These are phyloP conservation scores for Penicillium sp. DNA, from an alignment of 2,329 filamentous ascomycete species.

Conservation along the genomic window DNA sequence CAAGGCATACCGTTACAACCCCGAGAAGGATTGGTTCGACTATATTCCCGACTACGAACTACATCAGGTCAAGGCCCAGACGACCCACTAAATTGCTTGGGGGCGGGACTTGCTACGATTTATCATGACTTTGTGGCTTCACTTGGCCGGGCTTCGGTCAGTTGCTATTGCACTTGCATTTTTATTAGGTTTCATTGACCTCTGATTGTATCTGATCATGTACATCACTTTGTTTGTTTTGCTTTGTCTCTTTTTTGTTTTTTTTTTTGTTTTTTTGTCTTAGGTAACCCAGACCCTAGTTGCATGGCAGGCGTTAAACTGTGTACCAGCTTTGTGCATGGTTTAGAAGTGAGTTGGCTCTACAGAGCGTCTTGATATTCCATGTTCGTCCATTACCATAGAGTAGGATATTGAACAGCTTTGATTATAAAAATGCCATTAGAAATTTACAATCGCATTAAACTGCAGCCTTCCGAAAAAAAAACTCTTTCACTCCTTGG, in stretches of 20 bases:
- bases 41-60: conserved; percentile 82
- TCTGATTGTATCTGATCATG: background rate
- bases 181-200: conserved; percentile 3
- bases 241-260: background rate
- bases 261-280: background rate
- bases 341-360: background rate
- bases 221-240: background rate
- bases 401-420: too few species aligned
- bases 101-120: conserved; percentile 16
- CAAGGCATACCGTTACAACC: conserved; percentile 89
- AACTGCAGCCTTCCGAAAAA: too few species aligned
- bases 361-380: background rate
- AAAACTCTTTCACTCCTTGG: conserved; percentile 48
- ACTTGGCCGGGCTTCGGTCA: background rate
- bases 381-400: background rate
- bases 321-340: background rate
- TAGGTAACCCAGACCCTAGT: background rate
- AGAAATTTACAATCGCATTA: too few species aligned
- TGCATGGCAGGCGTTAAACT: conserved; percentile 9
- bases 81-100: background rate
- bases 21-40: conserved; percentile 74
- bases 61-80: conserved; percentile 41
- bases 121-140: conserved; percentile 10
- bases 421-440: too few species aligned
- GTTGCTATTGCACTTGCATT: background rate